A percentile compares a stretch with the other conserved stretches of the same genome.
Conservation (phyloP, 306 rosid genomes). For the Inga laurina region DNA sequence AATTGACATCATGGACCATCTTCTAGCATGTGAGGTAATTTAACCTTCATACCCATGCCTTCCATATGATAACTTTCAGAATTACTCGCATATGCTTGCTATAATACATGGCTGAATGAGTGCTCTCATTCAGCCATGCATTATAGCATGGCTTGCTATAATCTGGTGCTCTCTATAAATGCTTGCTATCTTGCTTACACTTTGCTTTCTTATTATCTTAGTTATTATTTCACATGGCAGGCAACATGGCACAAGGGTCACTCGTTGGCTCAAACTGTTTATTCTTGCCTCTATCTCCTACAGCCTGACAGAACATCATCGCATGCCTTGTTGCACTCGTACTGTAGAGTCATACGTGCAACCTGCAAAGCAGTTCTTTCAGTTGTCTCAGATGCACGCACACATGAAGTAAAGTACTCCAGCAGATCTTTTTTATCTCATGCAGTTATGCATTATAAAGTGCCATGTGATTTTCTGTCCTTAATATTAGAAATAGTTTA, state of each 20-base stretch:
- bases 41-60: constrained; percentile 10
- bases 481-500: not conserved
- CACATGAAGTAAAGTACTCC: constrained; percentile 99
- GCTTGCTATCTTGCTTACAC: not conserved
- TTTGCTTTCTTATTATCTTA: constrained; percentile 38
- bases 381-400: constrained; percentile 88
- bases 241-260: constrained; percentile 99
- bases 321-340: constrained; percentile 82
- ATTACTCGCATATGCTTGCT: constrained; percentile 1
- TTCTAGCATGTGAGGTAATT: constrained; percentile 91
- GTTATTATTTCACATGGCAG: constrained; percentile 55
- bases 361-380: constrained; percentile 85
- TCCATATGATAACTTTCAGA: constrained; percentile 19
- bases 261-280: constrained; percentile 95
- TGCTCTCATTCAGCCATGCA: too few relatives aligned
- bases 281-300: constrained; percentile 93
- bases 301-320: constrained; percentile 85
- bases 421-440: constrained; percentile 43
- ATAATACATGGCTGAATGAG: constrained; percentile 1
- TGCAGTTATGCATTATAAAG: not conserved
- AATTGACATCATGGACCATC: constrained; percentile 94
- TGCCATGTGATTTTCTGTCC: not conserved
- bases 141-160: too few relatives aligned
- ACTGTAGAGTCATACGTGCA: constrained; percentile 77
- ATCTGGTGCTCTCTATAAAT: too few relatives aligned